Evolutionary conservation across 768 basidiomycete species (phyloP).

Genomic region (Agaricus sinodeliciosus): DNA sequence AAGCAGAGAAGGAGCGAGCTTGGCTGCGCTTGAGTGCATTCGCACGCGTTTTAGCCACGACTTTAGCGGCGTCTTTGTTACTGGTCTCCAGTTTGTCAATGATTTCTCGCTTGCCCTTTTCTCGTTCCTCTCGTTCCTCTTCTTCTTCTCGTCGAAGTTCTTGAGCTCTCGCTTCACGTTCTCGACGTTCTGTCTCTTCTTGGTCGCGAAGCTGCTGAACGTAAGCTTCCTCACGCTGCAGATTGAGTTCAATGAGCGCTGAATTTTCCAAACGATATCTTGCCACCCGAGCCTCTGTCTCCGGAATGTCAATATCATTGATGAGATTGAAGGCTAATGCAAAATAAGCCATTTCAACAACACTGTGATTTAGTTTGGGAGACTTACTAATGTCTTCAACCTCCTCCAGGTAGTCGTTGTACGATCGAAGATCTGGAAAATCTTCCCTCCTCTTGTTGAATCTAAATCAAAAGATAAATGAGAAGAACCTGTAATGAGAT

Average conservation of each 20-base stretch:
- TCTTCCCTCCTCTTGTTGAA: constrained; percentile 95
- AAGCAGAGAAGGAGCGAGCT: constrained; percentile 44
- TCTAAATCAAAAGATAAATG: constrained; percentile 31
- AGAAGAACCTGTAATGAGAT: neutral
- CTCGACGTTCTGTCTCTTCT: constrained; percentile 71
- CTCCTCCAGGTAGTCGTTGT: constrained; percentile 95
- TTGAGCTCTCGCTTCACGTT: constrained; percentile 62
- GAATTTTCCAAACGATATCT: constrained; percentile 79
- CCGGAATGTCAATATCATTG: constrained; percentile 71
- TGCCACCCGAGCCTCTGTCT: constrained; percentile 80
- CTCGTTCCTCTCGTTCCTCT: constrained; percentile 69
- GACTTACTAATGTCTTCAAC: constrained; percentile 77
- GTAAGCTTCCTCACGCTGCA: constrained; percentile 76
- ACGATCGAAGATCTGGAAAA: constrained; percentile 69
- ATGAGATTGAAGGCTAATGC: constrained; percentile 88
- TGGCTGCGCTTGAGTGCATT: constrained; percentile 56
- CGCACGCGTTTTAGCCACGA: constrained; percentile 63
- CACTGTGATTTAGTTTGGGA: neutral
- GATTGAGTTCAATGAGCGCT: constrained; percentile 75
- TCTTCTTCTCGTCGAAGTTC: constrained; percentile 65
- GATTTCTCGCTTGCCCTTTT: constrained; percentile 64
- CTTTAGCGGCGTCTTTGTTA: constrained; percentile 59
- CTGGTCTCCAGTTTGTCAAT: constrained; percentile 80
- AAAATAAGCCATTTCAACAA: neutral
- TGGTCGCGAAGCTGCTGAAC: constrained; percentile 65